Percentiles rank a stretch among this genome's conserved stretches.
These are phyloP conservation scores for Colletotrichum sp. DNA, from an alignment of 2,329 filamentous ascomycete species.

Conservation along the genomic window DNA sequence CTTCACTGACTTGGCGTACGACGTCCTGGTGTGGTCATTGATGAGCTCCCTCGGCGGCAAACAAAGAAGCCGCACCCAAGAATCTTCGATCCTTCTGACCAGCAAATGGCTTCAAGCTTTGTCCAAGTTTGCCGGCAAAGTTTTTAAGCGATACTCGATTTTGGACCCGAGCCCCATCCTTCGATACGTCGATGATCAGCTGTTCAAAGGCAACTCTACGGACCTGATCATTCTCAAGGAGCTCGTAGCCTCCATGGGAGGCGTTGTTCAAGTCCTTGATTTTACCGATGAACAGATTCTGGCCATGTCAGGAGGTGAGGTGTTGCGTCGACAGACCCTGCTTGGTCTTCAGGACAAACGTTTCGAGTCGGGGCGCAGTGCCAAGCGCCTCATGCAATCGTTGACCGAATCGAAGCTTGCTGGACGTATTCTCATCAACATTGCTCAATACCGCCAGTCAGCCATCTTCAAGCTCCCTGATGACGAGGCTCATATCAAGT, in stretches of 20 bases:
- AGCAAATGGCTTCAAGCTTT: slow-evolving; percentile 92
- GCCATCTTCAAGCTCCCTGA: slow-evolving; percentile 79
- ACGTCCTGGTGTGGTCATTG: slow-evolving; percentile 91
- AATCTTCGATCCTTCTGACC: slow-evolving; percentile 71
- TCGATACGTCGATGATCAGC: slow-evolving; percentile 86
- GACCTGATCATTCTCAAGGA: slow-evolving; percentile 93
- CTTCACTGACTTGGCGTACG: slow-evolving; percentile 90
- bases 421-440: slow-evolving; percentile 83
- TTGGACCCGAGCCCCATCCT: slow-evolving; percentile 86
- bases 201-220: slow-evolving; percentile 82
- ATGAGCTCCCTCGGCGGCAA: slow-evolving; percentile 73
- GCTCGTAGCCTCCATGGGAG: slow-evolving; percentile 90
- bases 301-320: slow-evolving; percentile 85
- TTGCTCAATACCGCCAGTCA: slow-evolving; percentile 89
- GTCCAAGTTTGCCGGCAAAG: slow-evolving; percentile 87
- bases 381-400: slow-evolving; percentile 79
- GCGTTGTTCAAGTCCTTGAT: slow-evolving; percentile 84
- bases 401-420: slow-evolving; percentile 80
- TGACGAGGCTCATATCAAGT: slow-evolving; percentile 82
- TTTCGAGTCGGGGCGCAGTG: slow-evolving; percentile 75
- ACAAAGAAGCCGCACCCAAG: slow-evolving; percentile 66
- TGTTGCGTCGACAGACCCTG: slow-evolving; percentile 80
- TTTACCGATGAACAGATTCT: slow-evolving; percentile 88
- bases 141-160: slow-evolving; percentile 84
- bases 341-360: slow-evolving; percentile 82